A percentile compares a stretch with the other conserved stretches of the same genome.
These are phyloP conservation scores for Diplodia sapinea DNA, from an alignment of 2,329 filamentous ascomycete genomes.

Conservation along the genomic window DNA sequence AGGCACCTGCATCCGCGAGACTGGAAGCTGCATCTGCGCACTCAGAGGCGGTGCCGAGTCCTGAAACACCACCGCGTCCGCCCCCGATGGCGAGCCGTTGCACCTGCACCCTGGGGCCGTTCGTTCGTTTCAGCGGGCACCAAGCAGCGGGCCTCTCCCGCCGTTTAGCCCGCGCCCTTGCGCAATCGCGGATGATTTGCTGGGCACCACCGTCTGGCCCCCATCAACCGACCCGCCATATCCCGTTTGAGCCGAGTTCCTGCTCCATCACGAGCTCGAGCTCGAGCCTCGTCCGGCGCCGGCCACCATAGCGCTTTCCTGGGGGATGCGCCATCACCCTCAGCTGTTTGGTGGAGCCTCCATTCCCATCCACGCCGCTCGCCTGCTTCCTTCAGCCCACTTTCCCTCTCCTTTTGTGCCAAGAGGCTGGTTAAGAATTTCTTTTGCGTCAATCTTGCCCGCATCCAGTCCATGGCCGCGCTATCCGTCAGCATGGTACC, in stretches of 20 bases:
- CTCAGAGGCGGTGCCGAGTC: neutral
- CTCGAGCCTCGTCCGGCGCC: constrained; percentile 4
- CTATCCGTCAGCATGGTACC: constrained; percentile 5
- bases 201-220: constrained; percentile 7
- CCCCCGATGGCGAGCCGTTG: neutral
- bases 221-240: neutral
- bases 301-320: neutral
- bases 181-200: constrained; percentile 17
- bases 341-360: constrained; percentile 14
- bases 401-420: neutral
- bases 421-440: neutral
- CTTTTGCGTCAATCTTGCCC: constrained; percentile 17
- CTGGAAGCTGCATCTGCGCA: too few relatives aligned
- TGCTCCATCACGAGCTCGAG: constrained; percentile 19
- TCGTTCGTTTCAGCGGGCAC: constrained; percentile 1
- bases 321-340: constrained; percentile 11
- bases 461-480: neutral
- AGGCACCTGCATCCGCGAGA: neutral
- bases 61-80: constrained; percentile 1
- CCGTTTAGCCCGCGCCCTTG: neutral
- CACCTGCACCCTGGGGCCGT: neutral
- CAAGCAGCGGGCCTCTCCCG: neutral
- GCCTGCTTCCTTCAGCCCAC: constrained; percentile 8
- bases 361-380: constrained; percentile 8
- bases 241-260: neutral